Evolutionary conservation across 495 filamentous ascomycete genomes (phyloP).

Genomic region (Talaromyces proteolyticus): DNA sequence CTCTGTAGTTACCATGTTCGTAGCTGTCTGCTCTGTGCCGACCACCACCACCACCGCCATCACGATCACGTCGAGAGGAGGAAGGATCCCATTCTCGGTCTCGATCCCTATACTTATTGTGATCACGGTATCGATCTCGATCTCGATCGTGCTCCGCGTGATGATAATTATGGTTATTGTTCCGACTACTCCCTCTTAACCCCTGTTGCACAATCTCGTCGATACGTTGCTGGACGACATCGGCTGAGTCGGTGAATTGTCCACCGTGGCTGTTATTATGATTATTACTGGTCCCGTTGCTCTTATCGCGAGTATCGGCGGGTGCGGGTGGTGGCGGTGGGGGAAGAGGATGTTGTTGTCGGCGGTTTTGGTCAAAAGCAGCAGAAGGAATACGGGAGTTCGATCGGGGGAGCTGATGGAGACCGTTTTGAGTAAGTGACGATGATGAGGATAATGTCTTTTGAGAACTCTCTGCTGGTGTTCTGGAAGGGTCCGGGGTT

Average conservation of each 20-base stretch:
- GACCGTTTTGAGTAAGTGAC: background rate
- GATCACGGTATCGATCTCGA: slow-evolving; percentile 2
- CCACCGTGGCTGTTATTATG: background rate
- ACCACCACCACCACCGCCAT: no score
- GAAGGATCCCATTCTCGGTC: slow-evolving; percentile 2
- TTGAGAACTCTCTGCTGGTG: background rate
- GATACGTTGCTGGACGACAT: slow-evolving; percentile 28
- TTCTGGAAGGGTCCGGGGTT: background rate
- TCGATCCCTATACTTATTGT: slow-evolving; percentile 4
- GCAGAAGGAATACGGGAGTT: slow-evolving; percentile 3
- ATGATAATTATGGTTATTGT: background rate
- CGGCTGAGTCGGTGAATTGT: slow-evolving; percentile 7
- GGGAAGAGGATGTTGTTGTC: slow-evolving; percentile 5
- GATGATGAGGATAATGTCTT: background rate
- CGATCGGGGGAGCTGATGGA: background rate
- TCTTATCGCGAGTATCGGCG: slow-evolving; percentile 11
- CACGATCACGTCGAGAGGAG: no score
- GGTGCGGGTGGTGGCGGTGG: slow-evolving; percentile 1
- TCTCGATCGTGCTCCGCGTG: slow-evolving; percentile 1
- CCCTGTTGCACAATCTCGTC: slow-evolving; percentile 25
- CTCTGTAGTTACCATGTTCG: slow-evolving; percentile 13
- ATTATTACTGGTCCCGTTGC: no score
- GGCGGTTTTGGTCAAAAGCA: slow-evolving; percentile 1
- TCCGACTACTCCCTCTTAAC: background rate
- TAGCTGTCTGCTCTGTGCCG: slow-evolving; percentile 7